Evolutionary conservation across 2,329 filamentous ascomycete genomes (phyloP).

Genomic region (Colletotrichum lupini): DNA sequence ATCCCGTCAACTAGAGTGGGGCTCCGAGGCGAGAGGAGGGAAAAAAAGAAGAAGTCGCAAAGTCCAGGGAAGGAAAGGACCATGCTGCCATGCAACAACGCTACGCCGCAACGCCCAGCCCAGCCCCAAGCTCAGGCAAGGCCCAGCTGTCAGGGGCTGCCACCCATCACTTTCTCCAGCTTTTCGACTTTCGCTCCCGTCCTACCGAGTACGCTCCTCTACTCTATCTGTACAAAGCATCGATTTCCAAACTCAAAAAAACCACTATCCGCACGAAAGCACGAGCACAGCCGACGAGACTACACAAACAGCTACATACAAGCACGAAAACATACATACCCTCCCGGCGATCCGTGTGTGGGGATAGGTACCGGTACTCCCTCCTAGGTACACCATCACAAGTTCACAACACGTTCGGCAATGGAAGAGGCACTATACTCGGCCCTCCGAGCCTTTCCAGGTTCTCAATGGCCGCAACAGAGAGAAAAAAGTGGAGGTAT

Average conservation of each 20-base stretch:
- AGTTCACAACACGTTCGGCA: neutral
- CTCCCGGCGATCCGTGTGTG: neutral
- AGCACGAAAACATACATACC: neutral
- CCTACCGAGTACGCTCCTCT: neutral
- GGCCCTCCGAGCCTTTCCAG: neutral
- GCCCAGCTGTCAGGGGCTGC: slow-evolving; percentile 21
- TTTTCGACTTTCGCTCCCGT: neutral
- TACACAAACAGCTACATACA: too few relatives aligned
- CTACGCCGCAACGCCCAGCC: slow-evolving; percentile 12
- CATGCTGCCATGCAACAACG: slow-evolving; percentile 12
- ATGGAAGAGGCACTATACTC: neutral
- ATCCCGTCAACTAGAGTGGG: neutral
- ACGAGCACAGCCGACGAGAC: neutral
- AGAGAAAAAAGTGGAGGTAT: neutral
- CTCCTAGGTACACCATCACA: neutral
- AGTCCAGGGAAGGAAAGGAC: neutral
- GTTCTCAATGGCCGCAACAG: neutral
- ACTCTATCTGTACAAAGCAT: neutral
- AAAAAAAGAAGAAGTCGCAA: neutral
- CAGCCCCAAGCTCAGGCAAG: neutral
- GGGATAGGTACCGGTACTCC: neutral
- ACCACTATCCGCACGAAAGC: neutral
- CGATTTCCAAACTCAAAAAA: neutral
- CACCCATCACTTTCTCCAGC: neutral
- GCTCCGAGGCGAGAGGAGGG: neutral